A percentile compares a stretch with the other conserved stretches of the same genome.
phyloP scores from a whole-genome alignment of 2,329 filamentous ascomycete genomes.

The Botrytis elliptica region DNA sequence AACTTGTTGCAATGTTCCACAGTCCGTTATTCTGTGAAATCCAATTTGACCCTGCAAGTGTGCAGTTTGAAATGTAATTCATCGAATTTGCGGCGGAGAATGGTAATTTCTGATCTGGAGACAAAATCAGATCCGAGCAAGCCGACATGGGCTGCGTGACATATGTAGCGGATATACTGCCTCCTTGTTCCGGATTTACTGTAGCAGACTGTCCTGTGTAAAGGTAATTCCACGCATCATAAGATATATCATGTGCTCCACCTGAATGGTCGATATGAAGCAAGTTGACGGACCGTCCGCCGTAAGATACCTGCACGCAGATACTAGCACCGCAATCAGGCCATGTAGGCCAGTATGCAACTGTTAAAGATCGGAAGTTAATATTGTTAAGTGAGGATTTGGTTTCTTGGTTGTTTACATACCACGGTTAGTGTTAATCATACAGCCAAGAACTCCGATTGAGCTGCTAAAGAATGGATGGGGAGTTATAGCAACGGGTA shows the following conservation, averaged over 20 bases:
- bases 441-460: constrained; percentile 9
- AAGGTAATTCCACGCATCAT: constrained; percentile 15
- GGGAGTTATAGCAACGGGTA: constrained; percentile 3
- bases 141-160: background rate
- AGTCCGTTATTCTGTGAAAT: background rate
- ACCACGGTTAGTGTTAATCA: constrained; percentile 10
- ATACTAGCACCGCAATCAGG: constrained; percentile 1
- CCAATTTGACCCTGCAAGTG: background rate
- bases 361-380: background rate
- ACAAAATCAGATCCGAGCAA: constrained; percentile 4
- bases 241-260: constrained; percentile 11
- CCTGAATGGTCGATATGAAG: constrained; percentile 11
- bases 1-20: constrained; percentile 7
- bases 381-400: background rate
- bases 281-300: background rate
- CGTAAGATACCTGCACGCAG: constrained; percentile 2
- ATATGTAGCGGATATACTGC: background rate
- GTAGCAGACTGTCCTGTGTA: constrained; percentile 4
- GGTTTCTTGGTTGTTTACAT: background rate
- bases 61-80: constrained; percentile 8
- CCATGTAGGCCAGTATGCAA: constrained; percentile 11
- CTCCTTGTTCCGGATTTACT: background rate
- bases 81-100: background rate
- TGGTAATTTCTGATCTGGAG: constrained; percentile 8
- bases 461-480: constrained; percentile 5